These are phyloP conservation scores for Pichia inconspicua DNA, from an alignment of 1,139 yeast genomes.

Conservation along the genomic window DNA sequence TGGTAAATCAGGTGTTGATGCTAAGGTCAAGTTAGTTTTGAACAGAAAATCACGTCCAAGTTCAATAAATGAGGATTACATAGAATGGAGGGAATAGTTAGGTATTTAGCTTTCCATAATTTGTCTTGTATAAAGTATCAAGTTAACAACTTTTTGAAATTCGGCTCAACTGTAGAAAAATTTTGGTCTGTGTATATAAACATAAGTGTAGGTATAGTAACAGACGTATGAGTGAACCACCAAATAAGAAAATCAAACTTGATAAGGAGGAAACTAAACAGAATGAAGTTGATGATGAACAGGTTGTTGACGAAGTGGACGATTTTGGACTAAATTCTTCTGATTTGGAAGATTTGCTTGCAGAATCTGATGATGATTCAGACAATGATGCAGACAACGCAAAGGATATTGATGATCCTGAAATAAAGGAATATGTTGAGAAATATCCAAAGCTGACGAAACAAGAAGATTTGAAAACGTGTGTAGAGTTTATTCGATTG, in stretches of 20 bases:
- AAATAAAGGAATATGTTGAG: conserved; percentile 1
- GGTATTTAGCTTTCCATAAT: no score
- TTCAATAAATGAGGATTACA: conserved; percentile 46
- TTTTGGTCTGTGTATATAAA: no score
- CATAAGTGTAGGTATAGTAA: no score
- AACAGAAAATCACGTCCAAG: conserved; percentile 56
- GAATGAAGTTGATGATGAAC: not conserved
- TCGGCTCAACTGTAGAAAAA: not conserved
- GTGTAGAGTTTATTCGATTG: not conserved
- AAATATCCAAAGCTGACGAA: not conserved
- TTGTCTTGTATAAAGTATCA: not conserved
- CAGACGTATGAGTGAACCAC: not conserved
- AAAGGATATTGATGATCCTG: conserved; percentile 18
- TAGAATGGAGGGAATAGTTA: conserved; percentile 44
- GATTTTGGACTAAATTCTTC: conserved; percentile 13
- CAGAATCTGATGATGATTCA: not conserved
- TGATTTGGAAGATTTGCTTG: conserved; percentile 12
- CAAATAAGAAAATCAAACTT: not conserved
- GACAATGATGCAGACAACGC: conserved; percentile 14
- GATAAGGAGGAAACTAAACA: not conserved
- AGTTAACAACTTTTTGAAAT: no score
- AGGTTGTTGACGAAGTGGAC: conserved; percentile 5
- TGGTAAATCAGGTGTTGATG: conserved; percentile 56
- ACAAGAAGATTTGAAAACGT: not conserved
- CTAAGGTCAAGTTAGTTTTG: conserved; percentile 48